Evolutionary conservation across 495 filamentous ascomycete species (phyloP), one percentile per base, ranked within the genome.

Genomic region (Massariosphaeria phaeospora): DNA sequence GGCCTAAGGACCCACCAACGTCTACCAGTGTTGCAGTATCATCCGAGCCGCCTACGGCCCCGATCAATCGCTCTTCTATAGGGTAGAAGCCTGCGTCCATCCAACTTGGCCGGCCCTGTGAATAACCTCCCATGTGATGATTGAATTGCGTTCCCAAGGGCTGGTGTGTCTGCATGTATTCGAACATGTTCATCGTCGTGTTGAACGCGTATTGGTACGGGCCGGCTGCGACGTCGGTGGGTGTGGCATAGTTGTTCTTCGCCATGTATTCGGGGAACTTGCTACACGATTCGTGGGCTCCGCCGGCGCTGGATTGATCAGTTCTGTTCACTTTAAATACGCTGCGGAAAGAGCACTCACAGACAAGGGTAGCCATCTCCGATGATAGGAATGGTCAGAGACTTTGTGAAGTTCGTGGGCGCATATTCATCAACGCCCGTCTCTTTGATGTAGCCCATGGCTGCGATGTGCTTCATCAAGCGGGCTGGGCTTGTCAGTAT

Each of bases 61-160:
- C 31, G 13, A 70, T 30, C 0, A 80, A 69, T 0, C 57, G 65
- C 17, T 75, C 70, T 20, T 59, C 42, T 0, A 79, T 71, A 2
- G 77, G 73, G 53, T 75, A 80, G 61, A 77, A 76, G 7, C 70
- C 70, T 0, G 53, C 38, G 50, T 80, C 76, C 59, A 79, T 72
- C 78, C 77, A 81, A 23, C 68, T 72, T 8, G 76, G 70, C 2
- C 73, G 69, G 0, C 76, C 78, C 1, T 72, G 68, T 31, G 66
- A 64, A 61, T 76, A 79, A 15, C 66, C 77, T 5, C 67, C 66
- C 76, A 80, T 79, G 58, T 75, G 72, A 47, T 72, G 65, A 59
- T 72, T 78, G 68, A 82, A 79, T 13, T 71, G 62, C 15, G 57
- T 47, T 13, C 30, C 40, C 8, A 10, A 24, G 11, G 41, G 55